These are phyloP conservation scores for Lentinula raphanica DNA, from an alignment of 768 basidiomycete genomes.

Conservation along the genomic window DNA sequence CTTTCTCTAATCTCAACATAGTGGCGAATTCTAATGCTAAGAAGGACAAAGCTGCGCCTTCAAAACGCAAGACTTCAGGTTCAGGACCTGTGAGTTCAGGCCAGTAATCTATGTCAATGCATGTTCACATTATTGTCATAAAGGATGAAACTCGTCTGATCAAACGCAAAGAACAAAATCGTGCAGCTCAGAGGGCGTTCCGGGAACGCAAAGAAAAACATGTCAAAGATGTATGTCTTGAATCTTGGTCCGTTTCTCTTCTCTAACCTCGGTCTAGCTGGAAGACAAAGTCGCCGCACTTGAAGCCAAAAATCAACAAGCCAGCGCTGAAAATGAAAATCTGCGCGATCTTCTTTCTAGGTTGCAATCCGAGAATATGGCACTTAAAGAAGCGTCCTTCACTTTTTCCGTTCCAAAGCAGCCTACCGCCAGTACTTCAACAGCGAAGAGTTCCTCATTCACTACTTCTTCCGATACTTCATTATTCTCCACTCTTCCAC, in stretches of 20 bases:
- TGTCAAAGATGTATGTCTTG: slow-evolving; percentile 81
- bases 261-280: slow-evolving; percentile 44
- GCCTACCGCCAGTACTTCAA: slow-evolving; percentile 14
- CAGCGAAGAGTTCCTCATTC: slow-evolving; percentile 21
- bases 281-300: slow-evolving; percentile 89
- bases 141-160: slow-evolving; percentile 71
- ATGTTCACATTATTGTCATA: slow-evolving; percentile 5
- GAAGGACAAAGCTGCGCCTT: slow-evolving; percentile 14
- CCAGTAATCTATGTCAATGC: background rate
- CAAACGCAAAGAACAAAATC: slow-evolving; percentile 95
- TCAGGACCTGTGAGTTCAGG: slow-evolving; percentile 21
- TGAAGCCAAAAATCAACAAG: slow-evolving; percentile 73
- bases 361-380: slow-evolving; percentile 81
- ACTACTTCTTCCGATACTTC: slow-evolving; percentile 22
- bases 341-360: slow-evolving; percentile 79
- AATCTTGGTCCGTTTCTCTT: background rate
- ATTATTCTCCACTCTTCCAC: slow-evolving; percentile 15
- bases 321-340: slow-evolving; percentile 80
- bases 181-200: slow-evolving; percentile 96
- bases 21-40: slow-evolving; percentile 9
- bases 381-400: slow-evolving; percentile 76
- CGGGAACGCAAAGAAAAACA: slow-evolving; percentile 96
- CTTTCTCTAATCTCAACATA: background rate
- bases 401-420: slow-evolving; percentile 72
- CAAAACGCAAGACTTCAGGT: slow-evolving; percentile 33